Percentiles rank a stretch among this genome's conserved stretches.
Evolutionary conservation across 495 filamentous ascomycete genomes (phyloP).

Genomic region (Hypomontagnella monticulosa): DNA sequence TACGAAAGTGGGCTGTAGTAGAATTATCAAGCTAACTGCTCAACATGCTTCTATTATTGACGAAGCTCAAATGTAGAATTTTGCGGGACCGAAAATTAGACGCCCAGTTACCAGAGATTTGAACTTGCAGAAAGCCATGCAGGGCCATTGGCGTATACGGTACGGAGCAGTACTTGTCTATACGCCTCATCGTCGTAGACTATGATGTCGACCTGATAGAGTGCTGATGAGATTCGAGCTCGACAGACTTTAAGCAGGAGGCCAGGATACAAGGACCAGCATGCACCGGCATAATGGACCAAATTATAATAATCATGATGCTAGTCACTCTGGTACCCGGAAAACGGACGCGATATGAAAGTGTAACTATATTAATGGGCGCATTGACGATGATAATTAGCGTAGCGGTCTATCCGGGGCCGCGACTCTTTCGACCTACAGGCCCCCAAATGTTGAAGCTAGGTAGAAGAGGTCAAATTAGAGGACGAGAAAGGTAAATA

Average conservation of each 20-base stretch:
- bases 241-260: conserved; percentile 22
- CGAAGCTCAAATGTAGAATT: conserved; percentile 4
- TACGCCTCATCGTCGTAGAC: not conserved
- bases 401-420: conserved; percentile 21
- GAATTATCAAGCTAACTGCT: conserved; percentile 25
- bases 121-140: not conserved
- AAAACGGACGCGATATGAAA: conserved; percentile 41
- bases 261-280: conserved; percentile 19
- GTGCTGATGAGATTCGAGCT: conserved; percentile 26
- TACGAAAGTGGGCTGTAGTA: conserved; percentile 20
- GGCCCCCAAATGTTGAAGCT: conserved; percentile 27
- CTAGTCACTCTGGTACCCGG: conserved; percentile 33
- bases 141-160: not conserved
- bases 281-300: conserved; percentile 36
- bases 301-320: conserved; percentile 32
- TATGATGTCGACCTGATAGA: conserved; percentile 11
- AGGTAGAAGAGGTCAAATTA: conserved; percentile 30
- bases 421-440: conserved; percentile 33
- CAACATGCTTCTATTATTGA: conserved; percentile 22
- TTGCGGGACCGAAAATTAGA: conserved; percentile 15
- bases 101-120: conserved; percentile 13
- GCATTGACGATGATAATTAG: conserved; percentile 44
- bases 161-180: not conserved
- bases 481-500: conserved; percentile 22
- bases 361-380: conserved; percentile 39